Evolutionary conservation across 805 yeast species (phyloP), one percentile per base, ranked within the genome.

Genomic region (Monosporozyma unispora): DNA sequence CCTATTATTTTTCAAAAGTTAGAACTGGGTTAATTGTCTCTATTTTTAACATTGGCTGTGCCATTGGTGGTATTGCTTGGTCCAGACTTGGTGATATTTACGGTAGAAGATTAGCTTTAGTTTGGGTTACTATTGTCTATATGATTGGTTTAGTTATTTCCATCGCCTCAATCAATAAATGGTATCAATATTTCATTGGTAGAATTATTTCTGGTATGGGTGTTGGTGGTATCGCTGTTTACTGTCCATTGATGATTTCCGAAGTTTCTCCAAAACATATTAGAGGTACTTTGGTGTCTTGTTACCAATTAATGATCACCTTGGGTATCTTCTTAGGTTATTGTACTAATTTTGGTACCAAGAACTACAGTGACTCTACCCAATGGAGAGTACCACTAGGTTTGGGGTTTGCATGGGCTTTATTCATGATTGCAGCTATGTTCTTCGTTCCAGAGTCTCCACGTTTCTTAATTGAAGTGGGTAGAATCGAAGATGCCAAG

Each of bases 321-420:
- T 67, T 79, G 47, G 90, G 89, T 70, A 84, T 84, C 60, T 82
- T 84, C 70, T 70, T 83, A 57, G 91, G 90, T 63, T 82, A 82
- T 74, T 82, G 88, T 68, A 75, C 82, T 49, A 80, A 80, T 52
- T 84, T 77, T 62, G 90, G 88, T 65, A 35, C 66, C 11, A 62
- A 62, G 42, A 52, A 47, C 22, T 62, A 64, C 49, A 38, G 48
- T 4, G 53, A 61, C 81, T 59, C 66, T 25, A 86, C 67, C 12
- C 85, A 81, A 70, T 84, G 90, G 89, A 81, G 89, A 78, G 73
- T 83, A 54, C 86, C 85, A 48, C 71, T 83, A 61, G 84, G 84
- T 52, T 66, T 80, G 52, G 70, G 75, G 57, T 76, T 76, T 58
- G 67, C 70, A 33, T 76, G 77, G 74, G 75, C 74, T 27, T 48